A percentile compares a stretch with the other conserved stretches of the same genome.
These are phyloP conservation scores for Erysiphe neolycopersici DNA, from an alignment of 2,329 filamentous ascomycete genomes.

Conservation along the genomic window DNA sequence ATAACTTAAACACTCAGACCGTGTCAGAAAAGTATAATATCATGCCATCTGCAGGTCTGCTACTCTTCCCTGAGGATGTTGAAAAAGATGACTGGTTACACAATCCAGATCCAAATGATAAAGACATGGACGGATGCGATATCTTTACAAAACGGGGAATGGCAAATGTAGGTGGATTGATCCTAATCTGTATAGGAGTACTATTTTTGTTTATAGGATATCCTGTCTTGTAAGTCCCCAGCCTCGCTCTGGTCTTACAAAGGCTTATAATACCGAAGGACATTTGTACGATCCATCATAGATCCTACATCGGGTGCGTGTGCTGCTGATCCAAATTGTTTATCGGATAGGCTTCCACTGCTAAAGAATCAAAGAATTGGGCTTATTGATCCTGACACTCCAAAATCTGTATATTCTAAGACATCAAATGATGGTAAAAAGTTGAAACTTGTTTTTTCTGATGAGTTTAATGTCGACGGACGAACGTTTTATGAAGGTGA, in stretches of 20 bases:
- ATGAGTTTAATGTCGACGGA: conserved; percentile 41
- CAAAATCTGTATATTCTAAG: conserved; percentile 26
- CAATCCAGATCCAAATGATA: conserved; percentile 40
- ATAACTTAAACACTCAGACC: conserved; percentile 42
- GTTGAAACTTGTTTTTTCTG: conserved; percentile 37
- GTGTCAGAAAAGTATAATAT: conserved; percentile 52
- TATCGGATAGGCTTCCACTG: conserved; percentile 16
- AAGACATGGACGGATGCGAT: conserved; percentile 32
- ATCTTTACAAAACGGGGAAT: conserved; percentile 37
- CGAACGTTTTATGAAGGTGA: conserved; percentile 46
- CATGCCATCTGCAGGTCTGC: conserved; percentile 34
- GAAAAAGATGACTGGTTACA: conserved; percentile 50
- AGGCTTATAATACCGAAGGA: conserved; percentile 18
- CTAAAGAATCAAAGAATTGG: conserved; percentile 31
- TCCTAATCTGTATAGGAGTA: conserved; percentile 30
- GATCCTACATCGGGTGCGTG: conserved; percentile 9
- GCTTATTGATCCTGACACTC: conserved; percentile 43
- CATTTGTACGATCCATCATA: conserved; percentile 23
- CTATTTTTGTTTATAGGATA: conserved; percentile 41
- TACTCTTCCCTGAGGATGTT: conserved; percentile 44
- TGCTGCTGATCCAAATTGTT: conserved; percentile 16
- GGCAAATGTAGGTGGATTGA: conserved; percentile 35
- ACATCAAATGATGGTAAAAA: conserved; percentile 30
- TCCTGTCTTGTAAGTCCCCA: conserved; percentile 32
- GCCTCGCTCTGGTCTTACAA: not conserved